phyloP scores from a whole-genome alignment of 1,139 yeast genomes.

The Taphrina sp. region DNA sequence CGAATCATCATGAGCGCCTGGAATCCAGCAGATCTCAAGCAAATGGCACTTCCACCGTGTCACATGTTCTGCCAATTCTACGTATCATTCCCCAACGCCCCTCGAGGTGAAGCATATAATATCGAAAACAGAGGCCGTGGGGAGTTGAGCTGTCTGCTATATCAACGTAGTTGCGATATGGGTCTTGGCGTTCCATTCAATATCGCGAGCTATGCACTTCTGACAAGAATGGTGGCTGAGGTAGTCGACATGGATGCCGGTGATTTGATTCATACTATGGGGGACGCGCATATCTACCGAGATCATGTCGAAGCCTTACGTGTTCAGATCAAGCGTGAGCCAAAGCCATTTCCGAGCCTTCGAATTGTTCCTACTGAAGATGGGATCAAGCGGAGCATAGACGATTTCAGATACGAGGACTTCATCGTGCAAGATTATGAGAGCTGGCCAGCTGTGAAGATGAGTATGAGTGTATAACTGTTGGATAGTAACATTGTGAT shows the following conservation, averaged over 20 bases:
- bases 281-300: conserved; percentile 91
- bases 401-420: conserved; percentile 85
- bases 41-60: conserved; percentile 98
- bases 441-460: conserved; percentile 79
- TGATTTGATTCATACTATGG: conserved; percentile 90
- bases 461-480: conserved; percentile 74
- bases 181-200: conserved; percentile 98
- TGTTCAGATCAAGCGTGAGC: conserved; percentile 70
- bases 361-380: conserved; percentile 53
- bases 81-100: conserved; percentile 67
- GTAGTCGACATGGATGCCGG: conserved; percentile 93
- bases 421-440: conserved; percentile 74
- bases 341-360: conserved; percentile 77
- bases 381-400: conserved; percentile 62
- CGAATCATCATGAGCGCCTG: conserved; percentile 94
- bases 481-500: no score
- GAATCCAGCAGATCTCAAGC: conserved; percentile 92
- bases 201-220: conserved; percentile 90
- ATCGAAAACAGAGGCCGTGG: conserved; percentile 52
- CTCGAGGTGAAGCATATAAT: conserved; percentile 26
- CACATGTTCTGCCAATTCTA: conserved; percentile 95
- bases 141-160: conserved; percentile 76
- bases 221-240: conserved; percentile 93
- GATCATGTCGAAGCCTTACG: conserved; percentile 90
- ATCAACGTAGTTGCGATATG: conserved; percentile 99